Conservation (phyloP, 805 yeast genomes). For the Saccharomyces mikatae region DNA sequence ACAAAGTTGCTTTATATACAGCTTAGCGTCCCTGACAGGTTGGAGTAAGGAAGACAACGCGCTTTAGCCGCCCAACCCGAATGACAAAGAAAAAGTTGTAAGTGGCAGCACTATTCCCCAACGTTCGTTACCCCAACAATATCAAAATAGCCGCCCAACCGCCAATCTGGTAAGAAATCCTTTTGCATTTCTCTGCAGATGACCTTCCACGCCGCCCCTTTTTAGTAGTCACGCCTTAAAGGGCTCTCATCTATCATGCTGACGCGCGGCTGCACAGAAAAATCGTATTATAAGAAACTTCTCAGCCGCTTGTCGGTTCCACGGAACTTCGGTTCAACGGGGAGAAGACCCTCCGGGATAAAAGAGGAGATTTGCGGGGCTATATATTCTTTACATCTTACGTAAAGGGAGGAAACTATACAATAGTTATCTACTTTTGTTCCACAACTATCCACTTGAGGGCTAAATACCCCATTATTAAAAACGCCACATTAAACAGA, state of each 20-base stretch:
- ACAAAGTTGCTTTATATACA: not conserved
- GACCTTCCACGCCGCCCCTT: not conserved
- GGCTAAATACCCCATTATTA: constrained; percentile 64
- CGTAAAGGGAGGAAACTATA: not conserved
- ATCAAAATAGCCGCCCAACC: not conserved
- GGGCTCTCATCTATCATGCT: not conserved
- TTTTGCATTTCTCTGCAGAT: not conserved
- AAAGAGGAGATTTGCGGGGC: not conserved
- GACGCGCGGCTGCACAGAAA: not conserved
- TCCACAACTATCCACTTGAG: constrained; percentile 71
- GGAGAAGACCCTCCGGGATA: not conserved
- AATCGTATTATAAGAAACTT: not conserved
- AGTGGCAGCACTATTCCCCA: not conserved
- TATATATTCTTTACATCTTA: not conserved
- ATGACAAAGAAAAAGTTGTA: not conserved
- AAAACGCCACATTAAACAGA: constrained; percentile 49
- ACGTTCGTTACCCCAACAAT: not conserved
- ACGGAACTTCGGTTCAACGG: not conserved
- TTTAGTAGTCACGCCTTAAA: not conserved
- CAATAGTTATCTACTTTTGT: constrained; percentile 38
- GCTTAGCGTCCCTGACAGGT: not conserved
- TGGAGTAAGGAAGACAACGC: not conserved
- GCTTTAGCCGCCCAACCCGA: not conserved
- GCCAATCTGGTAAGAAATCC: not conserved
- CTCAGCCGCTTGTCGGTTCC: not conserved